These are phyloP conservation scores for Gracilaria domingensis DNA, from an alignment of 23 red algal species.

Conservation along the genomic window DNA sequence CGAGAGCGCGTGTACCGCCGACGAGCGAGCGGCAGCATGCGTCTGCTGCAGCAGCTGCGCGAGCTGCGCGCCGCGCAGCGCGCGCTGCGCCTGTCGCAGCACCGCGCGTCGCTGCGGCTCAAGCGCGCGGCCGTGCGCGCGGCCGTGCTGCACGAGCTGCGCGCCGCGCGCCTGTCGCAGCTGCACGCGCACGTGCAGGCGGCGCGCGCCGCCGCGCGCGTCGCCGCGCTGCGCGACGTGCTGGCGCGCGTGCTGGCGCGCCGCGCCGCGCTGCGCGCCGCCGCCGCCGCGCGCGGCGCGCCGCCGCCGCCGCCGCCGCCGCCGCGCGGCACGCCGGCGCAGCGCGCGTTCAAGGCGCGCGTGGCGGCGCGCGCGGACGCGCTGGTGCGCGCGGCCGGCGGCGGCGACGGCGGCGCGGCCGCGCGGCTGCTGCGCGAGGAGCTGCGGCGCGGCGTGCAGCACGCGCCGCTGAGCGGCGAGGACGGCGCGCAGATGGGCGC, in stretches of 20 bases:
- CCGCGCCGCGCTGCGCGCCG: constrained; percentile 4
- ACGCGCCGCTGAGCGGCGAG: background rate
- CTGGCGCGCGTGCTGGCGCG: background rate
- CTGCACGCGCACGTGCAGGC: background rate
- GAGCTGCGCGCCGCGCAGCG: background rate
- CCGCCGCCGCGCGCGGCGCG: constrained; percentile 6
- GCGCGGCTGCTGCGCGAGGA: background rate
- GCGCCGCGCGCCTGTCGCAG: background rate
- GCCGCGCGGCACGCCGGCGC: too few species aligned
- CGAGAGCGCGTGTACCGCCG: too few species aligned
- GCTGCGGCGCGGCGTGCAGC: background rate
- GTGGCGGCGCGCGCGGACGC: background rate
- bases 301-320: background rate
- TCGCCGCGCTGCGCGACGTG: background rate
- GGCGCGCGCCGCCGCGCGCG: background rate
- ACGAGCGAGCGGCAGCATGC: background rate
- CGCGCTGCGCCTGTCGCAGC: background rate
- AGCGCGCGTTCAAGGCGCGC: constrained; percentile 1
- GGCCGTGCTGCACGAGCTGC: constrained; percentile 10
- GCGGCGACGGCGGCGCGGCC: background rate
- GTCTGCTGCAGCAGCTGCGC: background rate
- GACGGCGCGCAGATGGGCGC: constrained; percentile 31
- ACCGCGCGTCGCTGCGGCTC: background rate
- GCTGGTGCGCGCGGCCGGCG: background rate
- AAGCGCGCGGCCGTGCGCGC: constrained; percentile 41